phyloP scores from a whole-genome alignment of 1,284 basidiomycete species.

The Ustilago vetiveriae region DNA sequence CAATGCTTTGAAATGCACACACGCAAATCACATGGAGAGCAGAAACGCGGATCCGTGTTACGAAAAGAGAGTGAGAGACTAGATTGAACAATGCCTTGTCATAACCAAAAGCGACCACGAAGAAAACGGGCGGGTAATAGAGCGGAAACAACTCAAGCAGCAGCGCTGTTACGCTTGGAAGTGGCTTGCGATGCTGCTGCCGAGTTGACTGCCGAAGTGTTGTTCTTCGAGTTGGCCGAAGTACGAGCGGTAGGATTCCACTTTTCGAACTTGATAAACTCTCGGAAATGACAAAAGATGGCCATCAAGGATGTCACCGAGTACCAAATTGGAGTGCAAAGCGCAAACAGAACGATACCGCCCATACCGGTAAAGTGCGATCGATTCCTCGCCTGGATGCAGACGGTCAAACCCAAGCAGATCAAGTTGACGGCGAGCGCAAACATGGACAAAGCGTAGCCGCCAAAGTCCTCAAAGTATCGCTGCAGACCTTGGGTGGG shows the following conservation, averaged over 20 bases:
- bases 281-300: conserved; percentile 58
- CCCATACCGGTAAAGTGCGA: conserved; percentile 43
- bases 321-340: conserved; percentile 52
- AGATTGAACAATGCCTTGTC: too few relatives aligned
- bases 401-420: conserved; percentile 38
- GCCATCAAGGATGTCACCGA: conserved; percentile 47
- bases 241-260: conserved; percentile 49
- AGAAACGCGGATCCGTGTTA: too few relatives aligned
- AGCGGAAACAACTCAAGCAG: too few relatives aligned
- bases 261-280: conserved; percentile 58
- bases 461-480: conserved; percentile 52
- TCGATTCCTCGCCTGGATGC: conserved; percentile 53
- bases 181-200: conserved; percentile 6
- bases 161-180: conserved; percentile 25
- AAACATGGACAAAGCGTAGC: conserved; percentile 46
- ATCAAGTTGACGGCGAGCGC: conserved; percentile 50
- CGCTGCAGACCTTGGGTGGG: conserved; percentile 34
- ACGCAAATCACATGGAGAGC: too few relatives aligned
- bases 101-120: too few relatives aligned
- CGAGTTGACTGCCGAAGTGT: conserved; percentile 20
- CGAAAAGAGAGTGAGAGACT: too few relatives aligned
- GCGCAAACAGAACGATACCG: conserved; percentile 48
- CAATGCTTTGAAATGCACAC: too few relatives aligned
- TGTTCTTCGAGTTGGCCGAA: conserved; percentile 25
- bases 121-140: too few relatives aligned